Evolutionary conservation across 139 green algal species (phyloP).

Genomic region (Microglena sp.): DNA sequence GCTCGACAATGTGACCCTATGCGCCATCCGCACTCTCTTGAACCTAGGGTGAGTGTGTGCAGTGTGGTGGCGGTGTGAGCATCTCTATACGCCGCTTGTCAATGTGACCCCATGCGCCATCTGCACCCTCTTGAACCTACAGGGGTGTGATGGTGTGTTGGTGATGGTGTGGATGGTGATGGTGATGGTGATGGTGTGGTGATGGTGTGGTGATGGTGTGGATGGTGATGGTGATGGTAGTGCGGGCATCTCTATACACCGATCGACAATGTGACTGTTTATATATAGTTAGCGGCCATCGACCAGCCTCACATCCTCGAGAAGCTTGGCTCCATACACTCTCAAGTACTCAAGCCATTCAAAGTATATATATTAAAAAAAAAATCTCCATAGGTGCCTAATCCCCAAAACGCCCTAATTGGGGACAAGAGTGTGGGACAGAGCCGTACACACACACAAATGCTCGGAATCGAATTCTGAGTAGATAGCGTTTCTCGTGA

Average conservation of each 20-base stretch:
- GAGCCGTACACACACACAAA: background rate
- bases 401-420: no score
- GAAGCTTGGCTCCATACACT: background rate
- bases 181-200: no score
- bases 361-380: background rate
- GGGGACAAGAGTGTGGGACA: no score
- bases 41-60: background rate
- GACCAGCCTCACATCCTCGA: background rate
- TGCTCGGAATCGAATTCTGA: background rate
- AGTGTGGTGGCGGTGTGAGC: background rate
- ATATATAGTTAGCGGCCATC: no score
- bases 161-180: no score
- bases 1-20: slow-evolving; percentile 77
- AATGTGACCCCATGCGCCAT: background rate
- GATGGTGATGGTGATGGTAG: slow-evolving; percentile 18
- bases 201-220: slow-evolving; percentile 71
- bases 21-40: slow-evolving; percentile 14
- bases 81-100: background rate
- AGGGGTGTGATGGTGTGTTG: no score
- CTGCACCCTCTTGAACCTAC: no score
- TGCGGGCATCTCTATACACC: background rate
- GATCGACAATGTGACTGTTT: background rate
- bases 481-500: background rate
- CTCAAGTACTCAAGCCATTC: background rate
- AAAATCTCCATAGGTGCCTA: background rate